phyloP scores from a whole-genome alignment of 352 stramenopile species.

The Pythium sp. region DNA sequence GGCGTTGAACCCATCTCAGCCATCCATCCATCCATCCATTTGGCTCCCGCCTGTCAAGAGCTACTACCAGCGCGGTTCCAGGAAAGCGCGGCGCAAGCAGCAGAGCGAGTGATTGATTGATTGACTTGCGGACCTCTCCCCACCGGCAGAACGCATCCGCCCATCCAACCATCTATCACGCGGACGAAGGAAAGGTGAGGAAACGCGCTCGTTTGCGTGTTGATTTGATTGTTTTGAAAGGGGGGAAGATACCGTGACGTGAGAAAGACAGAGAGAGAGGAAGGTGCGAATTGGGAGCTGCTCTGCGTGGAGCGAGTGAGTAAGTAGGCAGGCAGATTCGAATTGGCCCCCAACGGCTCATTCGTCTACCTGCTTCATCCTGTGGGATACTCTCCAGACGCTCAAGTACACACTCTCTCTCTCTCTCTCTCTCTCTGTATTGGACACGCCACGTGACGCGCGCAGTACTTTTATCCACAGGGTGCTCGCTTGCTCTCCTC shows the following conservation, averaged over 20 bases:
- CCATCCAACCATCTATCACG: conserved; percentile 11
- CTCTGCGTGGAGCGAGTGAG: not conserved
- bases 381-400: not conserved
- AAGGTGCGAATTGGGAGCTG: not conserved
- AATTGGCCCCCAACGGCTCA: conserved; percentile 1
- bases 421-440: conserved; percentile 7
- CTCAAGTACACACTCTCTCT: not conserved
- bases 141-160: not conserved
- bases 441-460: not conserved
- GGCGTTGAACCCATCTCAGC: conserved; percentile 9
- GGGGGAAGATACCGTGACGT: not conserved
- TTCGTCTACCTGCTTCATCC: not conserved
- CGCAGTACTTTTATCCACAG: not conserved
- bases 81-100: not conserved
- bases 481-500: not conserved
- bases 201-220: not conserved
- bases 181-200: conserved; percentile 6
- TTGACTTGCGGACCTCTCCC: not conserved
- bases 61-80: not conserved
- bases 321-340: not conserved
- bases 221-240: not conserved
- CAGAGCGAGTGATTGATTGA: not conserved
- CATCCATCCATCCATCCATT: conserved; percentile 4
- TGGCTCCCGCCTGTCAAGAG: not conserved
- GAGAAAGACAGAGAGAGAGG: not conserved